A percentile compares a stretch with the other conserved stretches of the same genome.
These are phyloP conservation scores for Aulographum hederae DNA, from an alignment of 2,329 filamentous ascomycete genomes.

Conservation along the genomic window DNA sequence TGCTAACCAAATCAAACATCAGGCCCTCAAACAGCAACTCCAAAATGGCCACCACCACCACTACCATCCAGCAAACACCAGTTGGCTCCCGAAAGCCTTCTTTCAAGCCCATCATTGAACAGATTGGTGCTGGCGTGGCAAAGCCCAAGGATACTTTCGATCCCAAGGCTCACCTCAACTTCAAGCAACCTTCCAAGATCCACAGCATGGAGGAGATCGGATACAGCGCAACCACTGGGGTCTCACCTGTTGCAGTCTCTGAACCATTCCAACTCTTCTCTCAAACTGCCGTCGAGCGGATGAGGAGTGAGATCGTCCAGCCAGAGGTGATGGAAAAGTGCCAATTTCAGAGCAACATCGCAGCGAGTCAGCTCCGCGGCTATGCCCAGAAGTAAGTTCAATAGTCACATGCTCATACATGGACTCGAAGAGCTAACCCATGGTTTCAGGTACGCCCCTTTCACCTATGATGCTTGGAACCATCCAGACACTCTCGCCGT, in stretches of 20 bases:
- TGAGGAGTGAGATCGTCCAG: conserved; percentile 43
- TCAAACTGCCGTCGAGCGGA: conserved; percentile 39
- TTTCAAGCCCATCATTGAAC: conserved; percentile 15
- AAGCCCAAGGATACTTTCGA: conserved; percentile 25
- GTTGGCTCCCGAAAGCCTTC: no score
- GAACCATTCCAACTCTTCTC: conserved; percentile 48
- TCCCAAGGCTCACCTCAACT: conserved; percentile 36
- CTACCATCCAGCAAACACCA: no score
- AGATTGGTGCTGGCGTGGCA: conserved; percentile 1
- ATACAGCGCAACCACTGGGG: conserved; percentile 32
- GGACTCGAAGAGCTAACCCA: not conserved
- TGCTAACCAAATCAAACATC: no score
- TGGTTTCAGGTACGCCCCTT: conserved; percentile 37
- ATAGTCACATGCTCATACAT: not conserved
- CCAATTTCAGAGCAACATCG: conserved; percentile 39
- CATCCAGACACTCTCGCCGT: conserved; percentile 33
- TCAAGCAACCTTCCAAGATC: conserved; percentile 30
- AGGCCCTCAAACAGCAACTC: no score
- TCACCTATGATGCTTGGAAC: conserved; percentile 44
- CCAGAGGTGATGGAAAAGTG: conserved; percentile 37
- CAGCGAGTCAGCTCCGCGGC: conserved; percentile 34
- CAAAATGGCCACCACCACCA: no score
- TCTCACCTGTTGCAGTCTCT: conserved; percentile 45
- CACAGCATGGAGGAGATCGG: conserved; percentile 45
- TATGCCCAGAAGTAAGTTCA: conserved; percentile 37